phyloP scores from a whole-genome alignment of 345 rosid genomes.

The Psidium guajava region DNA sequence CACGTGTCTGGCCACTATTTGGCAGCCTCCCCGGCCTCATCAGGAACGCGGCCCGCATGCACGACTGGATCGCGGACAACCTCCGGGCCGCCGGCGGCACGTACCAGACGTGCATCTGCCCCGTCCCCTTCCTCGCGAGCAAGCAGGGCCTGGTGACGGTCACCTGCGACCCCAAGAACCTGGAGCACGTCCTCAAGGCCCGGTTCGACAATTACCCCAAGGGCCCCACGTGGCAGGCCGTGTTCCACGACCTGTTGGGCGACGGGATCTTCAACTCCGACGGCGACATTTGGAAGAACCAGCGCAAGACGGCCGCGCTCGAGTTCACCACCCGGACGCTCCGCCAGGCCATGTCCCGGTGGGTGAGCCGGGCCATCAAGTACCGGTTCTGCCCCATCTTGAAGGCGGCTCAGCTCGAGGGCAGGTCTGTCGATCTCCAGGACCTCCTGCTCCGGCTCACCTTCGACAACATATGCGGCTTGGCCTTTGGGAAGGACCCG shows the following conservation, averaged over 20 bases:
- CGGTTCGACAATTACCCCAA: slow-evolving; percentile 40
- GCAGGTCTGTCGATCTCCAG: slow-evolving; percentile 25
- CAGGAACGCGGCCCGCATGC: slow-evolving; percentile 17
- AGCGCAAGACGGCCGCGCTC: slow-evolving; percentile 38
- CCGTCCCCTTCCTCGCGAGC: slow-evolving; percentile 23
- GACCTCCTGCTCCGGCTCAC: slow-evolving; percentile 37
- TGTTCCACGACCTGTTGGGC: slow-evolving; percentile 32
- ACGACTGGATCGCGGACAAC: slow-evolving; percentile 40
- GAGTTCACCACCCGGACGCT: slow-evolving; percentile 41
- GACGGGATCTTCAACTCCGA: slow-evolving; percentile 42
- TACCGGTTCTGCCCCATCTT: slow-evolving; percentile 27
- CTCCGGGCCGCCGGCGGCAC: slow-evolving; percentile 27
- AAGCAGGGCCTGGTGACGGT: slow-evolving; percentile 41
- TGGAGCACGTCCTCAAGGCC: slow-evolving; percentile 29
- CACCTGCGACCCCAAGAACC: slow-evolving; percentile 38
- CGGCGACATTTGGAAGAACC: slow-evolving; percentile 35
- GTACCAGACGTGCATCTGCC: slow-evolving; percentile 33
- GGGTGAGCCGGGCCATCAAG: slow-evolving; percentile 37
- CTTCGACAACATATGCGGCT: slow-evolving; percentile 39
- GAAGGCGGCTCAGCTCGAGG: slow-evolving; percentile 18
- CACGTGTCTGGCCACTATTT: slow-evolving; percentile 38
- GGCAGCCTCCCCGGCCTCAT: slow-evolving; percentile 31
- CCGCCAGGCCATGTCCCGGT: slow-evolving; percentile 44
- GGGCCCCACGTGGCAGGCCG: slow-evolving; percentile 42
- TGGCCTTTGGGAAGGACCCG: slow-evolving; percentile 35